Conservation (phyloP, 345 rosid species). For the Populus alba region DNA sequence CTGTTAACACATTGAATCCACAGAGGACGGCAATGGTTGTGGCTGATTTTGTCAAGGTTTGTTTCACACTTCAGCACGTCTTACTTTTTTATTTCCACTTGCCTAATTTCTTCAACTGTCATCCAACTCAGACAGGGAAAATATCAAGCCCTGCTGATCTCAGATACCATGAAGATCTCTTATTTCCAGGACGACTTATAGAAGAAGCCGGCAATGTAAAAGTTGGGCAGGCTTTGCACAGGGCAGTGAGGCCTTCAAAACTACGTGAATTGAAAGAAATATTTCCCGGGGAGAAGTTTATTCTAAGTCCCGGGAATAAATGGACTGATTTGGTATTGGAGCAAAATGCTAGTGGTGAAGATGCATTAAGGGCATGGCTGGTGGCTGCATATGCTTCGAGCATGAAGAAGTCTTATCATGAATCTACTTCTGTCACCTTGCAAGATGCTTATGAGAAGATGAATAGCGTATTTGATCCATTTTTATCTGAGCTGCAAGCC, state of each 20-base stretch:
- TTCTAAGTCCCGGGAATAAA: slow-evolving; percentile 47
- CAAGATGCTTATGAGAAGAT: slow-evolving; percentile 65
- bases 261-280: slow-evolving; percentile 51
- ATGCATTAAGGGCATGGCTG: slow-evolving; percentile 92
- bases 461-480: slow-evolving; percentile 48
- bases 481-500: slow-evolving; percentile 59
- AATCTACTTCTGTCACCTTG: slow-evolving; percentile 32
- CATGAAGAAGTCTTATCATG: slow-evolving; percentile 35
- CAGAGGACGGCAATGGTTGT: slow-evolving; percentile 85
- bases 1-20: slow-evolving; percentile 87
- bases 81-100: slow-evolving; percentile 10
- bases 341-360: slow-evolving; percentile 79
- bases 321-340: slow-evolving; percentile 75
- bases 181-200: slow-evolving; percentile 75
- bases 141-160: slow-evolving; percentile 80
- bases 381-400: slow-evolving; percentile 69
- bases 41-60: slow-evolving; percentile 78
- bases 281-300: slow-evolving; percentile 72
- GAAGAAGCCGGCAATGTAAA: slow-evolving; percentile 80
- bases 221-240: slow-evolving; percentile 72
- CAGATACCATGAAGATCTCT: slow-evolving; percentile 66
- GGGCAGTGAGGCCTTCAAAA: slow-evolving; percentile 63
- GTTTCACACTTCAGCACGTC: slow-evolving; percentile 10
- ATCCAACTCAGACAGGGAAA: slow-evolving; percentile 56
- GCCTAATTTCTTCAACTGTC: slow-evolving; percentile 14